phyloP scores from a whole-genome alignment of 108 stramenopile genomes.

The Nannochloropsis gaditana region DNA sequence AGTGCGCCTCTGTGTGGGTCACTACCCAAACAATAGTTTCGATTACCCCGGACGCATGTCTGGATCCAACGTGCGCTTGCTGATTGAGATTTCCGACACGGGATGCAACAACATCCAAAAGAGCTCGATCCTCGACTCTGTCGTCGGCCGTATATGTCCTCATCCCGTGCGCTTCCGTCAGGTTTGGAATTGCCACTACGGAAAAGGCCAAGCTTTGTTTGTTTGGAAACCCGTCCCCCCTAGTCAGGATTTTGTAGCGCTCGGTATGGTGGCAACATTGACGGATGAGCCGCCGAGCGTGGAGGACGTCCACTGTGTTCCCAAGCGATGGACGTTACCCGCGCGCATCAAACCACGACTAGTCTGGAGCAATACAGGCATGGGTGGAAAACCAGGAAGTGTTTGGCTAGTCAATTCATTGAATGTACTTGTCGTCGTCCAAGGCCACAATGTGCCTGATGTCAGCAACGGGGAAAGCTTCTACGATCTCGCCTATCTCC shows the following conservation, averaged over 20 bases:
- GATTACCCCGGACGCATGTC: constrained; percentile 58
- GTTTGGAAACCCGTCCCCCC: constrained; percentile 95
- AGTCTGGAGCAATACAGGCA: constrained; percentile 53
- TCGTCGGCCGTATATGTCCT: constrained; percentile 79
- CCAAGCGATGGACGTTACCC: constrained; percentile 64
- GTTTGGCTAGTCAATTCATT: constrained; percentile 53
- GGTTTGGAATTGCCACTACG: constrained; percentile 86
- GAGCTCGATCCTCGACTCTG: constrained; percentile 82
- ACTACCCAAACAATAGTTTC: constrained; percentile 75
- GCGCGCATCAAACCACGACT: constrained; percentile 51
- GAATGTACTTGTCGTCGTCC: constrained; percentile 39
- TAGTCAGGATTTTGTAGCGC: constrained; percentile 82
- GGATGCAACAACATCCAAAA: constrained; percentile 80
- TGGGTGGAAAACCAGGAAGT: constrained; percentile 51
- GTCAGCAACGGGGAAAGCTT: not conserved
- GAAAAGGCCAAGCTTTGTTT: constrained; percentile 71
- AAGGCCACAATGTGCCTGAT: constrained; percentile 36
- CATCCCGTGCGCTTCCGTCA: constrained; percentile 85
- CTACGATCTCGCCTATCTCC: constrained; percentile 7
- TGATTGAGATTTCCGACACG: constrained; percentile 85
- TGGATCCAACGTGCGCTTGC: constrained; percentile 30
- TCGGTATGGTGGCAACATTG: constrained; percentile 87
- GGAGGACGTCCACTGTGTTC: constrained; percentile 81
- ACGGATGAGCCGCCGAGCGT: constrained; percentile 78
- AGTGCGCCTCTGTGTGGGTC: constrained; percentile 79